phyloP scores from a whole-genome alignment of 2,329 filamentous ascomycete species.

The Xylariaceae sp. region DNA sequence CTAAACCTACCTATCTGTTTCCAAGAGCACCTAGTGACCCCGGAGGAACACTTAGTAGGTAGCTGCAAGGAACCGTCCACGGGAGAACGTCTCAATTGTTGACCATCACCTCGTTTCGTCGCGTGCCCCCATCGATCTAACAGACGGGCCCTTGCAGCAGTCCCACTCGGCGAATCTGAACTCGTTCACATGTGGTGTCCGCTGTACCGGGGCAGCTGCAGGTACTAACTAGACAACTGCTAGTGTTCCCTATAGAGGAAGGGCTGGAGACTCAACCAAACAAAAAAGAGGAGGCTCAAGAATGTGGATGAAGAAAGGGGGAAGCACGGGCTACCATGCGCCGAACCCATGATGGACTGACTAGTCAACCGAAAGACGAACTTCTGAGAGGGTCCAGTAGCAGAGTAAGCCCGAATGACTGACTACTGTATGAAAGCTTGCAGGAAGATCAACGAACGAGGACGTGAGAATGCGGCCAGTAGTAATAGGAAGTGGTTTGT shows the following conservation, averaged over 20 bases:
- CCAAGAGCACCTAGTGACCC: background rate
- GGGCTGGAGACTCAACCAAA: background rate
- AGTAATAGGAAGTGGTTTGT: background rate
- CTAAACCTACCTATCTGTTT: background rate
- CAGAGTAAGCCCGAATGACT: background rate
- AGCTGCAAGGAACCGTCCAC: background rate
- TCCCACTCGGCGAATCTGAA: background rate
- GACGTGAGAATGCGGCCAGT: background rate
- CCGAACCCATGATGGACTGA: background rate
- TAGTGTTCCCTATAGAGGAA: background rate
- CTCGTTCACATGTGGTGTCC: background rate
- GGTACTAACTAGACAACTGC: background rate
- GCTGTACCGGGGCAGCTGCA: background rate
- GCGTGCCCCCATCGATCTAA: background rate
- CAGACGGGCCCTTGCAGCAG: background rate
- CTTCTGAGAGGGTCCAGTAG: background rate
- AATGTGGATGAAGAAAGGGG: background rate
- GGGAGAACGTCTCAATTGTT: background rate
- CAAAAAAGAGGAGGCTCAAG: too few species aligned
- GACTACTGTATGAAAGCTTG: background rate
- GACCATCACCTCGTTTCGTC: background rate
- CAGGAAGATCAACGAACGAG: background rate
- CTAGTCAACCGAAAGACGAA: background rate
- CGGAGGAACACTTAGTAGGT: background rate
- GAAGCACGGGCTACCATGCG: background rate